A percentile compares a stretch with the other conserved stretches of the same genome.
Evolutionary conservation across 352 stramenopile species (phyloP).

Genomic region (Pythium guiyangense): DNA sequence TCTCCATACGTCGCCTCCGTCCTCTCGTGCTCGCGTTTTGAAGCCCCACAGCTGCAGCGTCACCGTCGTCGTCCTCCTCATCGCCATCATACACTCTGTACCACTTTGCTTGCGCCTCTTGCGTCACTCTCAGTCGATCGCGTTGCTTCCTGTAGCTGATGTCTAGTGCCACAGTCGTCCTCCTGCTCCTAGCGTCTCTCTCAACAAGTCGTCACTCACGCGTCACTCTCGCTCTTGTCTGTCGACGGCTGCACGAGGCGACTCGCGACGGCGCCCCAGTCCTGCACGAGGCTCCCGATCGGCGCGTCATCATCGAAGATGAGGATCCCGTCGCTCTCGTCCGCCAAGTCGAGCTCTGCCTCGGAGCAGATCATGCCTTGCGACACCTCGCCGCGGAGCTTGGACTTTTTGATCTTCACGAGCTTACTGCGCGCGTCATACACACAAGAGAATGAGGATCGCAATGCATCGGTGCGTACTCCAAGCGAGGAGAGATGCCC

Average conservation of each 20-base stretch:
- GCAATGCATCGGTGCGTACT: background rate
- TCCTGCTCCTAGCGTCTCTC: background rate
- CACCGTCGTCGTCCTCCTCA: background rate
- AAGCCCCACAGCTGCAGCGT: background rate
- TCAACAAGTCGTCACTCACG: background rate
- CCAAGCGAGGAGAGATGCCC: background rate
- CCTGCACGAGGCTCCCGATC: constrained; percentile 43
- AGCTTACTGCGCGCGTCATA: constrained; percentile 37
- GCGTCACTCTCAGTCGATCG: background rate
- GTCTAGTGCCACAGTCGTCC: background rate
- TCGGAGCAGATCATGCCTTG: constrained; percentile 85
- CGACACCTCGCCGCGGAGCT: constrained; percentile 70
- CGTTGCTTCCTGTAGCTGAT: background rate
- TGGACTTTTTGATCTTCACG: constrained; percentile 85
- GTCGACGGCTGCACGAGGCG: constrained; percentile 16
- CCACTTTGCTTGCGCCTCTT: background rate
- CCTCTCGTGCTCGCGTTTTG: background rate
- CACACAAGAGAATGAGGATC: constrained; percentile 8
- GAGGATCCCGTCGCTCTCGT: constrained; percentile 65
- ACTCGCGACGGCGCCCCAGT: constrained; percentile 32
- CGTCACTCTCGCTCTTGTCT: background rate
- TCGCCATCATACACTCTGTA: background rate
- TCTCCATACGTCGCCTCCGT: background rate
- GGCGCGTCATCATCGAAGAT: constrained; percentile 53
- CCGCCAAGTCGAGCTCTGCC: constrained; percentile 55